These are phyloP conservation scores for Podospora pseudoanserina DNA, from an alignment of 495 filamentous ascomycete species.

Conservation along the genomic window DNA sequence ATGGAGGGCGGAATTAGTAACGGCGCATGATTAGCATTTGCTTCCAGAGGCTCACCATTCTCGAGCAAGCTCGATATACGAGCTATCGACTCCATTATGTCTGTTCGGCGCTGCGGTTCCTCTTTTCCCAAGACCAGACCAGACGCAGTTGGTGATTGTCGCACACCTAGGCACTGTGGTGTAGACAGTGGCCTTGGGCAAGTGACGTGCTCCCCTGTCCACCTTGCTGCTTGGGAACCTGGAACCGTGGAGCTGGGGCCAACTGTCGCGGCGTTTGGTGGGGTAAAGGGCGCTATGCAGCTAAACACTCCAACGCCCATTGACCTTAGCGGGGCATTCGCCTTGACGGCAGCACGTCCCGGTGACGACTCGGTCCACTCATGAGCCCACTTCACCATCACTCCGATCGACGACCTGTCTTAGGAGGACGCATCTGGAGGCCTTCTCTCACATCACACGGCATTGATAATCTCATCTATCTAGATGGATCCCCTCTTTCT, in stretches of 20 bases:
- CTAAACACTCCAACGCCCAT: slow-evolving; percentile 18
- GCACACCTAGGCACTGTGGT: neutral
- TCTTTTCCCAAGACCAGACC: neutral
- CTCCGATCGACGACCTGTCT: neutral
- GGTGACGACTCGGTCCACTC: slow-evolving; percentile 21
- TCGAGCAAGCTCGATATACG: slow-evolving; percentile 89
- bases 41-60: slow-evolving; percentile 58
- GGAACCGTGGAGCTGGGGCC: neutral
- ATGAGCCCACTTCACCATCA: neutral
- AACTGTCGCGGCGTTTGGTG: slow-evolving; percentile 14
- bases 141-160: neutral
- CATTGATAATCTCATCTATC: neutral
- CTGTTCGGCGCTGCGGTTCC: neutral
- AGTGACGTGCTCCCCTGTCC: slow-evolving; percentile 37
- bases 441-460: slow-evolving; percentile 1
- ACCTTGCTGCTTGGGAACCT: neutral
- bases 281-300: slow-evolving; percentile 24
- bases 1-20: slow-evolving; percentile 13
- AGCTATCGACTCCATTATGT: slow-evolving; percentile 86
- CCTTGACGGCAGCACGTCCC: neutral
- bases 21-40: neutral
- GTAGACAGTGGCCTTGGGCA: slow-evolving; percentile 17
- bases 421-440: neutral
- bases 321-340: slow-evolving; percentile 12
- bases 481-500: slow-evolving; percentile 41